phyloP scores from a whole-genome alignment of 192 early-diverging fungal species.

The Coemansia furcata region DNA sequence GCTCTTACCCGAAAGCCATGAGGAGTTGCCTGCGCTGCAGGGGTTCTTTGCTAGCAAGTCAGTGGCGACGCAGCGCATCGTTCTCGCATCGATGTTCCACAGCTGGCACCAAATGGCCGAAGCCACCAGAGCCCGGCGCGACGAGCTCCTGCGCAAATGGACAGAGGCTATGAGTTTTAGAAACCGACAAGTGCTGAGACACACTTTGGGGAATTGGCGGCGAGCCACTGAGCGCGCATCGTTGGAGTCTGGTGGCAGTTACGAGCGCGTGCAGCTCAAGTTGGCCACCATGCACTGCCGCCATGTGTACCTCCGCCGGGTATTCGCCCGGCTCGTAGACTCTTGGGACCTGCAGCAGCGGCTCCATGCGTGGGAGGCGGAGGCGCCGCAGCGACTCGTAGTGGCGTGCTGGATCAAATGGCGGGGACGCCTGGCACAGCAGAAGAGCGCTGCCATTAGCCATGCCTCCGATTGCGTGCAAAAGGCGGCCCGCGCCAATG shows the following conservation, averaged over 20 bases:
- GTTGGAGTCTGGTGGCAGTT: background rate
- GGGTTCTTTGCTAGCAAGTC: conserved; percentile 26
- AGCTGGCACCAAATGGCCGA: conserved; percentile 33
- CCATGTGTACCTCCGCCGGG: background rate
- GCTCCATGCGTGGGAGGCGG: background rate
- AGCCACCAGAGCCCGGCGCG: conserved; percentile 13
- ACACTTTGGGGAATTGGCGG: conserved; percentile 7
- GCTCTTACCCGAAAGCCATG: background rate
- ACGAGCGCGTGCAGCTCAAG: conserved; percentile 8
- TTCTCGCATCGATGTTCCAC: conserved; percentile 19
- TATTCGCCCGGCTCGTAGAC: background rate
- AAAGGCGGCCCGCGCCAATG: background rate
- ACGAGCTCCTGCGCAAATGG: conserved; percentile 34
- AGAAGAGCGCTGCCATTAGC: background rate
- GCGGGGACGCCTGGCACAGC: background rate
- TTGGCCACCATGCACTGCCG: conserved; percentile 24
- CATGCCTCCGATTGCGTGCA: background rate
- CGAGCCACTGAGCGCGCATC: background rate
- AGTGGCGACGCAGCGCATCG: conserved; percentile 28
- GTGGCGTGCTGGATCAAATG: background rate
- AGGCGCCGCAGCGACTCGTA: background rate
- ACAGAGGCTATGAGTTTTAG: conserved; percentile 14
- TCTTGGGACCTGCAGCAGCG: conserved; percentile 1
- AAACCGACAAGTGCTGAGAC: background rate
- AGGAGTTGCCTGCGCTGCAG: conserved; percentile 6